Evolutionary conservation across 2,329 filamentous ascomycete species (phyloP), one percentile per base, ranked within the genome.

Genomic region (Biscogniauxia marginata): DNA sequence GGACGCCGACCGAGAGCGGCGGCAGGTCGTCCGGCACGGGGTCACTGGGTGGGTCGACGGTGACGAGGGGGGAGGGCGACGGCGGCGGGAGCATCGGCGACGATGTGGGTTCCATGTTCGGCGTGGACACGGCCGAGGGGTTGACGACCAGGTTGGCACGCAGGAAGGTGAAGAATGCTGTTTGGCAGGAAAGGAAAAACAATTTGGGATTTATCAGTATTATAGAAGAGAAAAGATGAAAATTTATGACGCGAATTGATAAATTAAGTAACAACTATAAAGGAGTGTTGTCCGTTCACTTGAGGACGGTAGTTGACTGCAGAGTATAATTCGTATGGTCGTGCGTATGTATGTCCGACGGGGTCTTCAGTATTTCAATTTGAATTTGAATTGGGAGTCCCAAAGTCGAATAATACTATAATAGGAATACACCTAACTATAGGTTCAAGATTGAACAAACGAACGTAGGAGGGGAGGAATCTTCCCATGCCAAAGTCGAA

Each of bases 81-180:
- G 75, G 70, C 23, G 72, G 71, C 44, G 70, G 72, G 21, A 73
- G 68, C 44, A 66, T 61, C 49, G 72, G 71, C 18, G 74, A 74
- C 64, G 79, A 73, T 55, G 78, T 74, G 63, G 87, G 78, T 73
- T 82, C 76, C 69, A 87, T 76, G 65, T 83, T 80, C 19, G 87
- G 87, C 21, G 88, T 90, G 46, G 86, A 83, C 61, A 88, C 74
- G 55, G 84, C 76, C 59, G 79, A 85, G 47, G 78, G 77, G 51
- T 79, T 81, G 56, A 93, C 85, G 65, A 87, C 86, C 54, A 95
- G 83, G 69, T 95, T 95, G 61, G 89, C 89, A 64, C 89, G 86
- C 16, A 95, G 81, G 65, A 91, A 93, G 54, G 86, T 88, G 74
- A 95, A 88, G 77, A 95, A 95, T 22, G 90, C 90, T 95, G 73